Evolutionary conservation across 768 basidiomycete genomes (phyloP), one percentile per base, ranked within the genome.

Genomic region (Saitozyma podzolica): DNA sequence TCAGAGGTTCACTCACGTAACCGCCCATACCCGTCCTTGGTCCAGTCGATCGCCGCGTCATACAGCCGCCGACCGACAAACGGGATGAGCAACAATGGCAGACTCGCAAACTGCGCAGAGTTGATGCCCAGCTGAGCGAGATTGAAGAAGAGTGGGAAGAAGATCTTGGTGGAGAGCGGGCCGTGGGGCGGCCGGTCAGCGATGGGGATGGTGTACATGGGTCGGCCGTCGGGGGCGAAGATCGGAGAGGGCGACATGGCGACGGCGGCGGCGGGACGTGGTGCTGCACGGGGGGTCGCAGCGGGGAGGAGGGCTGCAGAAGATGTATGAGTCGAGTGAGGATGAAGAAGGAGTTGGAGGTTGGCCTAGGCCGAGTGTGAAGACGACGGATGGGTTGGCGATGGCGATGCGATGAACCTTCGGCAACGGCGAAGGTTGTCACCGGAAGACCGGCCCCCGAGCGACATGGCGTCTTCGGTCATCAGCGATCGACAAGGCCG

Each of bases 21-120:
- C 66, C 83, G 82, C 17, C 86, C 91, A 79, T 91, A 92, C 14
- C 88, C 84, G 37, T 89, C 90, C 80, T 94, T 92, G 60, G 89
- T 91, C 70, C 88, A 88, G 45, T 87, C 83, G 55, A 92, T 86
- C 0, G 88, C 89, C 56, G 85, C 81, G 54, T 87, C 84, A 74
- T 91, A 92, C 54, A 87, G 72, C 19, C 79, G 80, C 61, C 80
- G 81, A 77, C 81, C 83, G 37, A 81, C 75, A 56, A 86, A 84
- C n/a, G 89, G 88, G 29, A 74, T 73, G 55, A 85, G 82, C 53
- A 93, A 79, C 1, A 90, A 86, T 14, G 91, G 81, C 43, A 91
- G 80, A 67, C 88, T 81, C 37, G 87, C 68, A 76, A 94, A 84
- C 78, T 95, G 93, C 43, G 86, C 85, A 40, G 80, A 83, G 71